phyloP scores from a whole-genome alignment of 352 stramenopile species.

The Phytophthora fragariaefolia region DNA sequence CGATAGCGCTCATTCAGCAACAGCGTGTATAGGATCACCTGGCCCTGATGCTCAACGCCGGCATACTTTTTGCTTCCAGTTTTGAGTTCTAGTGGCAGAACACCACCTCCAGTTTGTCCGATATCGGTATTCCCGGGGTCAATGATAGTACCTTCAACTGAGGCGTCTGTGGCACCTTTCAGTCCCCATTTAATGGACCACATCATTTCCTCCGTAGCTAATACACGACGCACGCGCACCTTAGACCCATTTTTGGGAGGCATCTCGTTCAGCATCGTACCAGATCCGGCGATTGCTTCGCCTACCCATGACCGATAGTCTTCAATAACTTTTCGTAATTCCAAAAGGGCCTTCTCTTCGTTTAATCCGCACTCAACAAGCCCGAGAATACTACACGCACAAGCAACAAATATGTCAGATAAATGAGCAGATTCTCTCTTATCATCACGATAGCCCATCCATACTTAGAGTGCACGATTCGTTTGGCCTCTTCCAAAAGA shows the following conservation, averaged over 20 bases:
- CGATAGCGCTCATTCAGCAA: slow-evolving; percentile 83
- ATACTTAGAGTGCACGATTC: slow-evolving; percentile 71
- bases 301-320: slow-evolving; percentile 66
- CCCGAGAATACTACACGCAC: slow-evolving; percentile 57
- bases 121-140: neutral
- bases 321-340: slow-evolving; percentile 62
- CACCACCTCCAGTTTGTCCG: slow-evolving; percentile 16
- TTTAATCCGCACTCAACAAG: slow-evolving; percentile 72
- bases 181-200: slow-evolving; percentile 87
- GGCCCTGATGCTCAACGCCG: slow-evolving; percentile 68
- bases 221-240: slow-evolving; percentile 49
- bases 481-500: slow-evolving; percentile 50
- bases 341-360: slow-evolving; percentile 59
- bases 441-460: slow-evolving; percentile 15
- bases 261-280: slow-evolving; percentile 50
- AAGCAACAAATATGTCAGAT: slow-evolving; percentile 6
- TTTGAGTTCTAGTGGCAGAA: slow-evolving; percentile 89
- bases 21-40: slow-evolving; percentile 92
- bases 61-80: slow-evolving; percentile 79
- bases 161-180: slow-evolving; percentile 81
- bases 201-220: slow-evolving; percentile 87
- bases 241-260: slow-evolving; percentile 29
- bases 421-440: slow-evolving; percentile 3
- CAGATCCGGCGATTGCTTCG: slow-evolving; percentile 27
- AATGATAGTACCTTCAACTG: slow-evolving; percentile 57